phyloP scores from a whole-genome alignment of 1,284 basidiomycete species.

The Mycena citricolor region DNA sequence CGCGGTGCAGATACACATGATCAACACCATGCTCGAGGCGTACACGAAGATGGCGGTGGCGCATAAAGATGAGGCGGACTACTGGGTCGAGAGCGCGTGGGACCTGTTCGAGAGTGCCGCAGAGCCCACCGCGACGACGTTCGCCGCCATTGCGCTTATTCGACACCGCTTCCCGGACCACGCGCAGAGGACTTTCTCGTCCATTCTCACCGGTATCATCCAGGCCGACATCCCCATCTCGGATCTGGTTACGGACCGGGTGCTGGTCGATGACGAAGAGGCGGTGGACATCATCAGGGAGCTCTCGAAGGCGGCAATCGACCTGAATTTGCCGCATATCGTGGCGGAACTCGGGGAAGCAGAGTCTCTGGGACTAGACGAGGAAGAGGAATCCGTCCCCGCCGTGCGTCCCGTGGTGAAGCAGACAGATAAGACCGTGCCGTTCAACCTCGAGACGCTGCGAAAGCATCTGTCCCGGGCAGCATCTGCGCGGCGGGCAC shows the following conservation, averaged over 20 bases:
- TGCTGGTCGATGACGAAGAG: conserved; percentile 52
- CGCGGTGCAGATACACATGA: conserved; percentile 48
- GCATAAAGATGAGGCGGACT: conserved; percentile 33
- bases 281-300: conserved; percentile 53
- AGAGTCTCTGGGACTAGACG: conserved; percentile 41
- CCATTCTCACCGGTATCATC: conserved; percentile 49
- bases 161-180: conserved; percentile 46
- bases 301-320: conserved; percentile 60
- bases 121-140: conserved; percentile 56
- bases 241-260: conserved; percentile 57
- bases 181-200: conserved; percentile 28
- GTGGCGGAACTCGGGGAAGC: conserved; percentile 58
- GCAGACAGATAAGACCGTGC: conserved; percentile 42
- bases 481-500: conserved; percentile 58
- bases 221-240: conserved; percentile 52
- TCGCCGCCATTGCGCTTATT: conserved; percentile 63
- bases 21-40: conserved; percentile 57
- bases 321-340: conserved; percentile 49
- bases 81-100: conserved; percentile 64
- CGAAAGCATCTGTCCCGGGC: conserved; percentile 66
- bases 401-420: conserved; percentile 21
- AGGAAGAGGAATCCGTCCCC: conserved; percentile 15
- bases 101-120: conserved; percentile 49
- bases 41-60: conserved; percentile 60
- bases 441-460: conserved; percentile 73